Base-by-base conservation (phyloP, 139 green algal genomes). In the Chlamydomonas schloesseri region DNA sequence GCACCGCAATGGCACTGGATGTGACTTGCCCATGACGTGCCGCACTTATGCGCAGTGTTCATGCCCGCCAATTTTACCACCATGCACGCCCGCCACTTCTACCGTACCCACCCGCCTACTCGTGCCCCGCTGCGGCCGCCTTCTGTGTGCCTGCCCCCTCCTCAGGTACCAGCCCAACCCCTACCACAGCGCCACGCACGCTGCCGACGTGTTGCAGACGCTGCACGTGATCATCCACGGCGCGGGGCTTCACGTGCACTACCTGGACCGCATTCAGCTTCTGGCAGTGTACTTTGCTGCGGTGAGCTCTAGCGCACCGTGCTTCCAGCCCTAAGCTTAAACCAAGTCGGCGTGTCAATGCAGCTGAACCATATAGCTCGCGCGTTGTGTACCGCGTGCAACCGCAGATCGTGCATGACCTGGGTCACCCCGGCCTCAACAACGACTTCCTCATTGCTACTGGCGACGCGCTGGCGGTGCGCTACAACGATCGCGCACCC, bases 141-240 rank as follows among this genome's bases (percentile, higher is more conserved):
- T n/a, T n/a, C n/a, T n/a, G n/a, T n/a, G n/a, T n/a, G n/a, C n/a
- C n/a, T n/a, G n/a, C n/a, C n/a, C n/a, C n/a, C n/a, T n/a, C 60
- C 55, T 37, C 21, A 74, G 62, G 15, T 88, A 88, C 58, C 50
- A 55, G 1, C 70, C 87, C 86, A 92, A 90, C 50, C 89, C 87
- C 53, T 94, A 93, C 87, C 91, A 94, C 84, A 92, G 90, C 89
- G 86, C 80, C 29, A 82, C 70, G 3, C 91, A 94, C 68, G 91
- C 89, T 1, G 87, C 91, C 0, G 89, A 94, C 84, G 91, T 93
- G 72, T 58, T 89, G 31, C 89, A 92, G 73, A 88, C 81, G 18
- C 81, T 93, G 50, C 88, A 91, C 77, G 84, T 90, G 23, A 74
- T 94, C 37, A 73, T 93, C 57, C 57, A 73, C 64, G 60, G 47